phyloP scores from a whole-genome alignment of 345 rosid genomes.

The Punica granatum region DNA sequence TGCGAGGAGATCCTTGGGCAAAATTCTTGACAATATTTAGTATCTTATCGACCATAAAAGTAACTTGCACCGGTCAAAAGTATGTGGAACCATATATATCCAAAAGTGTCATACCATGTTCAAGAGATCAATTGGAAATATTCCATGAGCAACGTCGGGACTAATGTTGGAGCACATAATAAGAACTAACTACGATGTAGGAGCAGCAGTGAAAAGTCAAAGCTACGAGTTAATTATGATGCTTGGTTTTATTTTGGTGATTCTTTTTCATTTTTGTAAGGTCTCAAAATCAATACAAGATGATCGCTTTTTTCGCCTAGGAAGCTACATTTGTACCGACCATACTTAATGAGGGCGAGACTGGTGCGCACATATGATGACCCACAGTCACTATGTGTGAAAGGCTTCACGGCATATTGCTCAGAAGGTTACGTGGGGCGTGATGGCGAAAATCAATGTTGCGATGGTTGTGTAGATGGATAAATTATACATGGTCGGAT shows the following conservation, averaged over 20 bases:
- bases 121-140: constrained; percentile 23
- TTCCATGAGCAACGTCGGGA: neutral
- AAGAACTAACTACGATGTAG: neutral
- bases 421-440: too few species aligned
- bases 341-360: neutral
- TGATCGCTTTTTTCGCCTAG: constrained; percentile 8
- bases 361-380: neutral
- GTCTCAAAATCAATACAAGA: constrained; percentile 15
- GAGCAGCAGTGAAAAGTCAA: constrained; percentile 3
- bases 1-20: constrained; percentile 59
- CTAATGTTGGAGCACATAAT: neutral
- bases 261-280: neutral
- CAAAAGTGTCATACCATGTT: constrained; percentile 59
- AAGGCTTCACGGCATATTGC: neutral
- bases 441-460: neutral
- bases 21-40: constrained; percentile 45
- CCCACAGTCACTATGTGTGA: neutral
- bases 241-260: neutral
- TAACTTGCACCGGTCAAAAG: constrained; percentile 39
- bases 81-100: constrained; percentile 60
- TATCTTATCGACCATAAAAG: constrained; percentile 54
- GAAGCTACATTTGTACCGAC: neutral
- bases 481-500: neutral
- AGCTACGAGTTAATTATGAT: neutral
- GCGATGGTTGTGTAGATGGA: neutral